These are phyloP conservation scores for Penicillium sp. DNA, from an alignment of 2,329 filamentous ascomycete genomes.

Conservation along the genomic window DNA sequence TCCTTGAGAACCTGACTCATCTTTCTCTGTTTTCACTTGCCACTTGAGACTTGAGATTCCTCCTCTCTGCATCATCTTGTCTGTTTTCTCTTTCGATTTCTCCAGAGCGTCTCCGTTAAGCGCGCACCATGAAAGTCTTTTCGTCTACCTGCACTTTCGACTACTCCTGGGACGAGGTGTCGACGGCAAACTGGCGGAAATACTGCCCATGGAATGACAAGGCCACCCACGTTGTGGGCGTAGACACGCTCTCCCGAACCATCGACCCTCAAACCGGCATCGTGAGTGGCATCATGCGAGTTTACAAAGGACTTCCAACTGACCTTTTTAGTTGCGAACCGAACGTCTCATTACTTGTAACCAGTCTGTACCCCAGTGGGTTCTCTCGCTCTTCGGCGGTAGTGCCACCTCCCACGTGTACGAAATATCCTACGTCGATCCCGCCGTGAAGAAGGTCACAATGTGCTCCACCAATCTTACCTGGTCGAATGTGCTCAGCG, in stretches of 20 bases:
- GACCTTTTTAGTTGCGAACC: conserved; percentile 56
- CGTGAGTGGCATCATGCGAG: conserved; percentile 44
- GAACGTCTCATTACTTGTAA: conserved; percentile 59
- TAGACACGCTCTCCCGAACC: conserved; percentile 79
- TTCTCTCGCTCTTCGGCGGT: conserved; percentile 73
- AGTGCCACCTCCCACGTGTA: conserved; percentile 82
- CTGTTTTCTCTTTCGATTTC: not conserved
- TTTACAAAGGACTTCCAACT: conserved; percentile 6
- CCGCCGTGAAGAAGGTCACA: conserved; percentile 74
- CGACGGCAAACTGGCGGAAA: conserved; percentile 95
- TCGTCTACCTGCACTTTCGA: conserved; percentile 84
- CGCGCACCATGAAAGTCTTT: conserved; percentile 80
- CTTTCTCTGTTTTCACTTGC: conserved; percentile 7
- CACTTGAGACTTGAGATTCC: conserved; percentile 1
- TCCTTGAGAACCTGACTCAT: conserved; percentile 13
- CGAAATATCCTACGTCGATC: conserved; percentile 94
- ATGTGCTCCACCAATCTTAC: conserved; percentile 97
- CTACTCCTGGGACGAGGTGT: conserved; percentile 99
- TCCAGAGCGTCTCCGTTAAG: conserved; percentile 1
- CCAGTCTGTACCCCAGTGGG: conserved; percentile 49
- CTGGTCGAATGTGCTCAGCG: conserved; percentile 80
- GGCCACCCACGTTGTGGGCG: conserved; percentile 91
- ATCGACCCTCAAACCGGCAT: conserved; percentile 63
- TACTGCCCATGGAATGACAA: conserved; percentile 99
- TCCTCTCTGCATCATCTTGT: conserved; percentile 13